Conservation (phyloP, 306 rosid species). For the Ormosia emarginata region DNA sequence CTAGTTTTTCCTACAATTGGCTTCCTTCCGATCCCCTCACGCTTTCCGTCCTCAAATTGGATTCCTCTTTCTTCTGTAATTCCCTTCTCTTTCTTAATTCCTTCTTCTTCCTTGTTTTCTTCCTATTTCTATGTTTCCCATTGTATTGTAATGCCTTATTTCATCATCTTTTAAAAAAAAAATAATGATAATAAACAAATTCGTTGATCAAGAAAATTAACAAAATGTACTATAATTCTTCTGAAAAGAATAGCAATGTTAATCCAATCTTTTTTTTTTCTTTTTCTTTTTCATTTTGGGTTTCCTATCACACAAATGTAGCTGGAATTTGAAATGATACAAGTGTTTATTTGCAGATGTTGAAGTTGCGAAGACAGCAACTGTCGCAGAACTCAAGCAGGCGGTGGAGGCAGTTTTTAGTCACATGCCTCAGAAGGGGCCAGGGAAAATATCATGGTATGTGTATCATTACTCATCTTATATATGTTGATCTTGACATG, state of each 20-base stretch:
- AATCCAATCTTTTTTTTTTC: too few relatives aligned
- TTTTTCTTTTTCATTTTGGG: too few relatives aligned
- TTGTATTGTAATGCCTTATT: background rate
- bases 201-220: background rate
- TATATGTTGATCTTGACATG: background rate
- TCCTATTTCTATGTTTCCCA: background rate
- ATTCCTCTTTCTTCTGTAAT: conserved; percentile 72
- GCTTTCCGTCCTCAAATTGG: conserved; percentile 76
- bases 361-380: conserved; percentile 61
- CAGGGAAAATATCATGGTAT: conserved; percentile 80
- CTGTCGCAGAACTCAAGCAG: conserved; percentile 59
- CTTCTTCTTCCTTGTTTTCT: background rate
- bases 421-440: conserved; percentile 69
- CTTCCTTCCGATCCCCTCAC: conserved; percentile 60
- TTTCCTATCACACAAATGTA: background rate
- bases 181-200: too few relatives aligned
- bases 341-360: conserved; percentile 49
- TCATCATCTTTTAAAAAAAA: background rate
- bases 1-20: conserved; percentile 33
- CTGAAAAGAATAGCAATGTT: too few relatives aligned
- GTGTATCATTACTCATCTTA: conserved; percentile 3
- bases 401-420: conserved; percentile 69
- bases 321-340: conserved; percentile 10
- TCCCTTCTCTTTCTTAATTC: background rate
- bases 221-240: background rate